A percentile compares a stretch with the other conserved stretches of the same genome.
phyloP scores from a whole-genome alignment of 768 basidiomycete species.

The Suillus discolor region DNA sequence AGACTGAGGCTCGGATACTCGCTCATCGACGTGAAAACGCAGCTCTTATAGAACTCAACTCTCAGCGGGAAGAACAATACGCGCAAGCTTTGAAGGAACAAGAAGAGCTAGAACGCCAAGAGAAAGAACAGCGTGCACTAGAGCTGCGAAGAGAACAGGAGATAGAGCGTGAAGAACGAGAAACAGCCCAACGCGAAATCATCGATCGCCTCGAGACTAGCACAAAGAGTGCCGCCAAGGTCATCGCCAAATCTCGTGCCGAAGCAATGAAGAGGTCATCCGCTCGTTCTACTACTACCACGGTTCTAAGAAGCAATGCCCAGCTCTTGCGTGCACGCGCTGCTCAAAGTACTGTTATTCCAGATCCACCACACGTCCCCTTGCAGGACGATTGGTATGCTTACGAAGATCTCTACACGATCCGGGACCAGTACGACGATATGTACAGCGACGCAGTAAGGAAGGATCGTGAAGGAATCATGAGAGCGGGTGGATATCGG shows the following conservation, averaged over 20 bases:
- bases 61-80: slow-evolving; percentile 80
- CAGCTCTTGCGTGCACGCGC: slow-evolving; percentile 63
- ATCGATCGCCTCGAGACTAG: slow-evolving; percentile 83
- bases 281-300: slow-evolving; percentile 48
- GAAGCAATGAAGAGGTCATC: slow-evolving; percentile 63
- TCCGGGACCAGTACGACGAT: slow-evolving; percentile 68
- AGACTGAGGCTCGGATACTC: slow-evolving; percentile 84
- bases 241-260: slow-evolving; percentile 69
- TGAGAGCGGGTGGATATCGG: slow-evolving; percentile 82
- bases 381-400: slow-evolving; percentile 76
- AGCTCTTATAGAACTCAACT: slow-evolving; percentile 79
- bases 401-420: slow-evolving; percentile 66
- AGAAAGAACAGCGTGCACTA: slow-evolving; percentile 68
- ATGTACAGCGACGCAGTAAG: slow-evolving; percentile 75
- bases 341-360: slow-evolving; percentile 63
- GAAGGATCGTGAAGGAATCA: slow-evolving; percentile 74
- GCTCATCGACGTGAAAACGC: slow-evolving; percentile 82
- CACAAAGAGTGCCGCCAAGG: slow-evolving; percentile 65
- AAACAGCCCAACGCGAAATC: slow-evolving; percentile 70
- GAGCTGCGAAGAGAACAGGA: slow-evolving; percentile 71
- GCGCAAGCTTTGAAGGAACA: slow-evolving; percentile 71
- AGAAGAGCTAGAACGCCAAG: slow-evolving; percentile 76
- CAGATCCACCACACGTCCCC: slow-evolving; percentile 81
- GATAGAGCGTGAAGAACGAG: slow-evolving; percentile 74
- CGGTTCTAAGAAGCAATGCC: slow-evolving; percentile 47